A percentile compares a stretch with the other conserved stretches of the same genome.
phyloP scores from a whole-genome alignment of 257 asterid genomes.

The Solanum dulcamara region DNA sequence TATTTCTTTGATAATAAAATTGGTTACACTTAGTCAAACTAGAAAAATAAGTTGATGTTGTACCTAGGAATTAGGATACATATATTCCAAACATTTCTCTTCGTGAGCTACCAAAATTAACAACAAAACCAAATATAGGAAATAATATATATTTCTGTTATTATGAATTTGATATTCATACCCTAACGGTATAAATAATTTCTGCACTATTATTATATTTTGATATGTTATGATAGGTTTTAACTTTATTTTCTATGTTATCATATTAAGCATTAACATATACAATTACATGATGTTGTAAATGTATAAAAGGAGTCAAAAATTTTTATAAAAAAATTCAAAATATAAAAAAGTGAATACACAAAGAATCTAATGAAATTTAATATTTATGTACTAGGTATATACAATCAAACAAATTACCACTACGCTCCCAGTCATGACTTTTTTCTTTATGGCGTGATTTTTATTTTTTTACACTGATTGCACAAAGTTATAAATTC shows the following conservation, averaged over 20 bases:
- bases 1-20: no score
- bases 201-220: neutral
- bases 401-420: neutral
- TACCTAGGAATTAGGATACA: neutral
- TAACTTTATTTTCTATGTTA: neutral
- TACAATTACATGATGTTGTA: neutral
- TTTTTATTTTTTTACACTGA: no score
- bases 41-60: no score
- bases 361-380: neutral
- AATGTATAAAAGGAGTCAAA: neutral
- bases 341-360: neutral
- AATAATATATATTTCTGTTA: no score
- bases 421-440: neutral
- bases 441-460: neutral
- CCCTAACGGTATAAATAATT: neutral
- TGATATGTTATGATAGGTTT: neutral
- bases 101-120: neutral
- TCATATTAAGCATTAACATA: neutral
- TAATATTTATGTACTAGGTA: neutral
- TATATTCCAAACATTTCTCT: neutral
- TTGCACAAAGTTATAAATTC: neutral
- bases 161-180: neutral
- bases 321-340: neutral
- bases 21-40: no score
- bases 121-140: neutral